Evolutionary conservation across 192 early-diverging fungal genomes (phyloP), one percentile per base, ranked within the genome.

Genomic region (Gorgonomyces haynaldii): DNA sequence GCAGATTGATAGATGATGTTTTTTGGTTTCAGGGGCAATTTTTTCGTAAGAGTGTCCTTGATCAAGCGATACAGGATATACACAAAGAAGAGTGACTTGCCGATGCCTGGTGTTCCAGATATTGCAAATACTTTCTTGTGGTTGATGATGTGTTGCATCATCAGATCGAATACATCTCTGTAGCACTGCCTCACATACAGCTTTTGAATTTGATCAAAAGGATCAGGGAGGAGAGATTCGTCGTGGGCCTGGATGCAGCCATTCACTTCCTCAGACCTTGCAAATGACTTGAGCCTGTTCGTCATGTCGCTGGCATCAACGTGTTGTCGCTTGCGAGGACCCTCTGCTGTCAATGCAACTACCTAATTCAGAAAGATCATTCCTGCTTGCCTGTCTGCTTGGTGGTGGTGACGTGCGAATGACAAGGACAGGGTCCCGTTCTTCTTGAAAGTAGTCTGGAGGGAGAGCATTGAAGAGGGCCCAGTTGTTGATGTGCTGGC

Each of bases 1-100:
- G n/a, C n/a, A n/a, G n/a, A n/a, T n/a, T n/a, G n/a, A n/a, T n/a
- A n/a, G n/a, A n/a, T n/a, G n/a, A n/a, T n/a, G n/a, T n/a, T n/a
- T n/a, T n/a, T n/a, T n/a, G n/a, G n/a, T n/a, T n/a, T n/a, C n/a
- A n/a, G n/a, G n/a, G n/a, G n/a, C n/a, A n/a, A n/a, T n/a, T n/a
- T 37, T 39, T 56, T 39, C 19, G 51, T 43, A n/a, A 10, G 17
- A n/a, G n/a, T n/a, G 53, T 54, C 53, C 1, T 49, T 13, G 8
- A 56, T 21, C 32, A 56, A 56, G 37, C 48, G 54, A 53, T 56
- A 57, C 37, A 56, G 28, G 29, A 56, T 56, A 27, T 56, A 56
- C 17, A 56, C 25, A 35, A 56, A 37, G 53, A 56, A 52, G 12
- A 56, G 49, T 9, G 54, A 56, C 28, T 56, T 56, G 41, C 54